A percentile compares a stretch with the other conserved stretches of the same genome.
Conservation (phyloP, 441 rosid species). For the Eutrema salsugineum region DNA sequence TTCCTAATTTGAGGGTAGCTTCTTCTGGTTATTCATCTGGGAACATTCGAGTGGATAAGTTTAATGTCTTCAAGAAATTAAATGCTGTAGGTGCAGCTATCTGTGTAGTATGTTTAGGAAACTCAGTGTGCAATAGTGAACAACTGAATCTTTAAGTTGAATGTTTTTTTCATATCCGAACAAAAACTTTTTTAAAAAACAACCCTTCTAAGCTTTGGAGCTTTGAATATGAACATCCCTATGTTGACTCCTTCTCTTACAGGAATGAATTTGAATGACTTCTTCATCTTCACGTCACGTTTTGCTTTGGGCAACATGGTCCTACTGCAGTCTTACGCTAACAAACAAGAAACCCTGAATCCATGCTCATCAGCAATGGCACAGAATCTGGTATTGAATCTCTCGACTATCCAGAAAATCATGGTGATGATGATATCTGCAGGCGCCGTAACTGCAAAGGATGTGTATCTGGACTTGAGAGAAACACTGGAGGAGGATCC, state of each 20-base stretch:
- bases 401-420: slow-evolving; percentile 42
- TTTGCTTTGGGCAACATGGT: slow-evolving; percentile 56
- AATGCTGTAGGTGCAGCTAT: background rate
- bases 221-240: background rate
- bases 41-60: background rate
- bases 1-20: background rate
- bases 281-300: slow-evolving; percentile 56
- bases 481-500: slow-evolving; percentile 48
- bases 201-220: background rate
- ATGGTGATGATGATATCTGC: slow-evolving; percentile 51
- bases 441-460: slow-evolving; percentile 37
- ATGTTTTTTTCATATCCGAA: background rate
- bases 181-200: background rate
- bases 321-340: slow-evolving; percentile 31
- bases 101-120: background rate
- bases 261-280: slow-evolving; percentile 92
- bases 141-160: background rate
- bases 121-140: background rate
- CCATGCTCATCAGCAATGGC: slow-evolving; percentile 35
- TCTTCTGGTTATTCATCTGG: background rate
- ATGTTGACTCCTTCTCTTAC: slow-evolving; percentile 12
- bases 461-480: slow-evolving; percentile 37
- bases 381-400: slow-evolving; percentile 46
- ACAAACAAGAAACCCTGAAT: slow-evolving; percentile 11
- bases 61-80: background rate